Base-by-base conservation (phyloP, 352 stramenopile genomes). In the Thraustochytrium sp. region DNA sequence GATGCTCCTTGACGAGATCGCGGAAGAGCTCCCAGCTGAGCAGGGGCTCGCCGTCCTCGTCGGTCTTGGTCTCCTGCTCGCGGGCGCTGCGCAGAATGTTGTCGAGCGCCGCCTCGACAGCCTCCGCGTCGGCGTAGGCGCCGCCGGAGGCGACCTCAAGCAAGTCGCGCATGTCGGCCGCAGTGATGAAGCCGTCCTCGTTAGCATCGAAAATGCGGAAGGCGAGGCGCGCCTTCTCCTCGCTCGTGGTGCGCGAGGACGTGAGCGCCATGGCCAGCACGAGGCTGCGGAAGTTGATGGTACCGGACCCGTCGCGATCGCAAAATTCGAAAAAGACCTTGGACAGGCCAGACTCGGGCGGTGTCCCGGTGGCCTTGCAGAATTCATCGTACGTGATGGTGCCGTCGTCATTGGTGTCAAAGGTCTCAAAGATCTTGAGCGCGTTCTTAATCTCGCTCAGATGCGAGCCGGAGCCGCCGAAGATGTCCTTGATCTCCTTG, bases 401-500 rank as follows among this genome's bases (percentile, higher is more conserved):
- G 2, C 23, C n/a, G 51, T 80, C 68, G 8, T 51, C 68, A 51
- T 80, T 80, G 8, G 68, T 80, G 31, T 80, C 68, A 8, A 80
- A 48, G 4, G 34, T 29, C n/a, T 80, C 48, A 38, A 80, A 80
- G 37, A 80, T 13, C 29, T 72, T 61, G 31, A 80, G 68, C 26
- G 68, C 68, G 1, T 13, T 31, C 34, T 61, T 80, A 2, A 80
- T 51, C n/a, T 80, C 68, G 23, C 40, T 46, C 26, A 80, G 40
- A 49, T 44, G 59, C 16, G 59, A 72, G 9, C 59, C 59, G 21
- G 59, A 72, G 29, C 37, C 68, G 23, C 68, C 68, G 31, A 80
- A 80, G 26, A 80, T 80, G 26, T 80, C 44, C 53, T 80, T 80
- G 31, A 80, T 51, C 48, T 80, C 68, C 44, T 72, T 61, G n/a